phyloP scores from a whole-genome alignment of 148 eudicot species.

The Amaranthus hypochondriacus region DNA sequence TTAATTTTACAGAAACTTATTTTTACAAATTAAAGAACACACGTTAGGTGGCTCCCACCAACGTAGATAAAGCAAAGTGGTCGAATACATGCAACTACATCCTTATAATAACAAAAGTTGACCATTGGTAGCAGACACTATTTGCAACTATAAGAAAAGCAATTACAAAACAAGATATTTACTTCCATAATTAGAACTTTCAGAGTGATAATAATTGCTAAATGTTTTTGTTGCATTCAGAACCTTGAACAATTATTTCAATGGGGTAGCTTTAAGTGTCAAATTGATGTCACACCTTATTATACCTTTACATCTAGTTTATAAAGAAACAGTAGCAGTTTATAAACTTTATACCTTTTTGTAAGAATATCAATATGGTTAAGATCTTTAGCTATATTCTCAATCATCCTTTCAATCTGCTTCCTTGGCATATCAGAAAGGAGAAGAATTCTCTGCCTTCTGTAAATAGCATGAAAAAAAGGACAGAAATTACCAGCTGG shows the following conservation, averaged over 20 bases:
- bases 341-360: constrained; percentile 50
- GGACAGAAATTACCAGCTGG: not conserved
- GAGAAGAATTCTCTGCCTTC: constrained; percentile 90
- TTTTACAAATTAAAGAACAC: too few species aligned
- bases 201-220: not conserved
- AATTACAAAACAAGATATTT: too few species aligned
- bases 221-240: not conserved
- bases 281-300: not conserved
- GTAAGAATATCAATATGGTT: constrained; percentile 73
- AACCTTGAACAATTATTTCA: not conserved
- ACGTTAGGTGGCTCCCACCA: too few species aligned
- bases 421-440: constrained; percentile 88
- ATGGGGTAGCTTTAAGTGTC: not conserved
- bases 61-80: too few species aligned
- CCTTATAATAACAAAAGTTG: too few species aligned
- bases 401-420: constrained; percentile 78
- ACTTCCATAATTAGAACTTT: not conserved
- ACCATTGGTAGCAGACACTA: too few species aligned
- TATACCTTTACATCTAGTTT: not conserved
- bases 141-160: too few species aligned
- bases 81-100: too few species aligned
- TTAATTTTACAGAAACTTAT: too few species aligned
- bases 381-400: constrained; percentile 75
- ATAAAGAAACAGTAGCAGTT: not conserved
- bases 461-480: constrained; percentile 26